These are phyloP conservation scores for Saksenaea oblongispora DNA, from an alignment of 371 early-diverging fungal species.

Conservation along the genomic window DNA sequence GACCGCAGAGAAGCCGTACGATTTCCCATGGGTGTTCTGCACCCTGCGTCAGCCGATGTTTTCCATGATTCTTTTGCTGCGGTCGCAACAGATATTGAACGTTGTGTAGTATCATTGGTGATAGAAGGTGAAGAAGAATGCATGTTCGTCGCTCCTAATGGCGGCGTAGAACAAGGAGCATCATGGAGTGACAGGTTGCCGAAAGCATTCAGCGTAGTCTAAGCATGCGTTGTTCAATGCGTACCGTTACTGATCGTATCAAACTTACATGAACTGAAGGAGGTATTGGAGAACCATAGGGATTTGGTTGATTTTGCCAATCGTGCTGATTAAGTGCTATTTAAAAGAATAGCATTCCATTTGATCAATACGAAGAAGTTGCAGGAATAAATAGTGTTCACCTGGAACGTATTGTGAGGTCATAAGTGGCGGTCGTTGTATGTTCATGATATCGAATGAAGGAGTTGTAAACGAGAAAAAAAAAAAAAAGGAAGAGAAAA, in stretches of 20 bases:
- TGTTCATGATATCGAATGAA: neutral
- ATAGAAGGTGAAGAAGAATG: neutral
- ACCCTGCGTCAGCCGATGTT: neutral
- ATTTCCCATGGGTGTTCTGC: neutral
- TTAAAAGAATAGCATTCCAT: neutral
- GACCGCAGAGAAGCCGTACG: neutral
- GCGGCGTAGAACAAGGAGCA: neutral
- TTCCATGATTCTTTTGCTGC: constrained; percentile 8
- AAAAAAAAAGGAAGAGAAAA: neutral
- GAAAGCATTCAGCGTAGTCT: neutral
- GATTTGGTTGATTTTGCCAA: neutral
- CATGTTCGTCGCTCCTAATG: neutral
- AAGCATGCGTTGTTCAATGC: neutral
- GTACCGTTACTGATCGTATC: neutral
- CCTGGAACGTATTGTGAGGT: neutral
- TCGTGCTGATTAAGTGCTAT: neutral
- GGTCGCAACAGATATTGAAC: neutral
- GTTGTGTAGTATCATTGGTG: neutral
- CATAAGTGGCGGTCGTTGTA: neutral
- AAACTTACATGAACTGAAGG: neutral
- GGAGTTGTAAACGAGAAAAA: neutral
- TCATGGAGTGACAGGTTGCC: neutral
- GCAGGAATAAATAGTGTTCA: neutral
- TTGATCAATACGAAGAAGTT: neutral
- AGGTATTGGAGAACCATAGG: neutral